A percentile compares a stretch with the other conserved stretches of the same genome.
phyloP scores from a whole-genome alignment of 306 rosid genomes.

The Vachellia pachyceras region DNA sequence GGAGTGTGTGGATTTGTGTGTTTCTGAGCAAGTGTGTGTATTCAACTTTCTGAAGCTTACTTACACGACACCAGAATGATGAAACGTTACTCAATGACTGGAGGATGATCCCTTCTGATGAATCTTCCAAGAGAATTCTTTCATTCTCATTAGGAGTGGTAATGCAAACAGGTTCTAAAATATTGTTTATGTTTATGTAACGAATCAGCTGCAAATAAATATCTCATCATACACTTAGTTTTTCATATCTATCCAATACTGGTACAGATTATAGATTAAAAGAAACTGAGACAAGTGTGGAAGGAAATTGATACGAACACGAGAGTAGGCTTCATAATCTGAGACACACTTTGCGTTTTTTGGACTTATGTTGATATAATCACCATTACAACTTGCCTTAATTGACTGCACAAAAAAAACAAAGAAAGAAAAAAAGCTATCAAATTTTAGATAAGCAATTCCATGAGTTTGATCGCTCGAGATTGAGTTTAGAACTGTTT shows the following conservation, averaged over 20 bases:
- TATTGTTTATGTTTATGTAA: not conserved
- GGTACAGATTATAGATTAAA: not conserved
- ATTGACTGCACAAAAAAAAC: slow-evolving; percentile 26
- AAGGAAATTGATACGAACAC: slow-evolving; percentile 1
- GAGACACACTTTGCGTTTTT: slow-evolving; percentile 8
- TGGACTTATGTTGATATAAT: slow-evolving; percentile 34
- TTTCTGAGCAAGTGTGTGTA: not conserved
- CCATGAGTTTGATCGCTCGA: too few relatives aligned
- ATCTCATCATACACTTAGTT: not conserved
- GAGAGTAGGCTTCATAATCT: slow-evolving; percentile 20
- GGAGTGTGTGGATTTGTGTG: not conserved
- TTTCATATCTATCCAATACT: not conserved
- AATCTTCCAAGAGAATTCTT: slow-evolving; percentile 11
- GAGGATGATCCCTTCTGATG: not conserved
- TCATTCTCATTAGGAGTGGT: not conserved
- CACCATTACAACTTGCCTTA: slow-evolving; percentile 36
- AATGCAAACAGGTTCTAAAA: slow-evolving; percentile 8
- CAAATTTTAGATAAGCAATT: too few relatives aligned
- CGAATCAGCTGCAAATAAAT: slow-evolving; percentile 23
- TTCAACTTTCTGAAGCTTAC: not conserved
- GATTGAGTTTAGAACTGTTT: not conserved
- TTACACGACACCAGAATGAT: slow-evolving; percentile 29
- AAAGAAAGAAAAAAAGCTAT: too few relatives aligned
- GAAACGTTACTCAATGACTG: not conserved
- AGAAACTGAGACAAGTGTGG: not conserved